phyloP scores from a whole-genome alignment of 1,139 yeast genomes.

The Pichia sp. region DNA sequence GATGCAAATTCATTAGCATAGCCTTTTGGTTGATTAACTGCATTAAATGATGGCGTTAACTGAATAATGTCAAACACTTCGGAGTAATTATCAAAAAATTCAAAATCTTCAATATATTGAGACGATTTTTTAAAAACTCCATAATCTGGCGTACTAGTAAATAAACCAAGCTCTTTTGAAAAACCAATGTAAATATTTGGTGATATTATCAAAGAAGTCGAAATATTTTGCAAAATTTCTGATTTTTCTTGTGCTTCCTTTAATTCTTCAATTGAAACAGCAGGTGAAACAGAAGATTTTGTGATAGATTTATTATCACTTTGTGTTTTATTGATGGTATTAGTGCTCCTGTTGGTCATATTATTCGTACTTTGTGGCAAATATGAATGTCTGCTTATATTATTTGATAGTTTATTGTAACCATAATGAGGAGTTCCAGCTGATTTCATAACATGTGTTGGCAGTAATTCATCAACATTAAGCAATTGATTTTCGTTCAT shows the following conservation, averaged over 20 bases:
- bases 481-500: conserved; percentile 34
- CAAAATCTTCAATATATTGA: conserved; percentile 75
- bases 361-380: background rate
- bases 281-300: conserved; percentile 19
- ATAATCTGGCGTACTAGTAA: conserved; percentile 76
- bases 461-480: conserved; percentile 14
- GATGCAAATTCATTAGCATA: conserved; percentile 79
- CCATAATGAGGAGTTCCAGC: conserved; percentile 1
- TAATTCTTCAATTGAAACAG: conserved; percentile 26
- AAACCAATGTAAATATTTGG: conserved; percentile 71
- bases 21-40: conserved; percentile 68
- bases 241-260: conserved; percentile 30
- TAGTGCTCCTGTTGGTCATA: background rate
- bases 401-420: background rate
- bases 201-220: conserved; percentile 51
- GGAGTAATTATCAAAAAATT: conserved; percentile 53
- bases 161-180: conserved; percentile 40
- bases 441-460: conserved; percentile 1
- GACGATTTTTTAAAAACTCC: conserved; percentile 70
- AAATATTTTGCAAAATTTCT: conserved; percentile 39
- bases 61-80: conserved; percentile 70
- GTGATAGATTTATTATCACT: conserved; percentile 20
- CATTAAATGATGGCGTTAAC: conserved; percentile 62
- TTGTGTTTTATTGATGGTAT: background rate
- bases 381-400: background rate